Base-by-base conservation (phyloP, 2,329 filamentous ascomycete genomes). In the Pseudofabraea citricarpa region DNA sequence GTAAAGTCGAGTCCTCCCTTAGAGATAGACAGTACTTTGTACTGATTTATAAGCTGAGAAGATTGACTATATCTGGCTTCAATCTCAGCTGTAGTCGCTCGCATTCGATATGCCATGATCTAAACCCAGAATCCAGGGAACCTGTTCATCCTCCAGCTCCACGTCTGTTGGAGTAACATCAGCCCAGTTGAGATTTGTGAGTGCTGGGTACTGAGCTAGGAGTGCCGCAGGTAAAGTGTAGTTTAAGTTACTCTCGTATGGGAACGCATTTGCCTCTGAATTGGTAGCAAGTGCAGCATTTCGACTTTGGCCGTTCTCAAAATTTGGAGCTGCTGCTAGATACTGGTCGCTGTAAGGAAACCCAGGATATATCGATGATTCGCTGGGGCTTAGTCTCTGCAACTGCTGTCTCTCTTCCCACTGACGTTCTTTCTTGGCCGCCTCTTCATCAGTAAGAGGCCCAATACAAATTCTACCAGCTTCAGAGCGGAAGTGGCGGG, bases 391-490 rank as follows among this genome's bases (percentile, higher is more conserved):
- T n/a, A n/a, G n/a, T n/a, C n/a, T n/a, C n/a, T n/a, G n/a, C n/a
- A n/a, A n/a, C n/a, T n/a, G n/a, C n/a, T 27, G 24, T 27, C 8
- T 27, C 24, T 8, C 24, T 27, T 27, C 24, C 24, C 24, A n/a
- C 24, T 27, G 24, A 27, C 24, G 8, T n/a, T 27, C 8, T n/a
- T n/a, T 27, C 24, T 8, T n/a, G 8, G 8, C 24, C 8, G 24
- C 24, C n/a, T 27, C 24, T n/a, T 27, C 24, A n/a, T 27, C 24
- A 8, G n/a, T 8, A 27, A 27, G 24, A 3, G 59, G 50, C 6
- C 26, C n/a, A 9, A 44, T 22, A 23, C 44, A 46, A 8, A 23
- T 29, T 33, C 35, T 13, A n/a, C 44, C 44, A 13, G 16, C 15
- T 16, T 40, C 29, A 5, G 44, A 39, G 7, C 29, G 18, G 9